A percentile compares a stretch with the other conserved stretches of the same genome.
Evolutionary conservation across 2,329 filamentous ascomycete genomes (phyloP).

Genomic region (Colletotrichum lupini): DNA sequence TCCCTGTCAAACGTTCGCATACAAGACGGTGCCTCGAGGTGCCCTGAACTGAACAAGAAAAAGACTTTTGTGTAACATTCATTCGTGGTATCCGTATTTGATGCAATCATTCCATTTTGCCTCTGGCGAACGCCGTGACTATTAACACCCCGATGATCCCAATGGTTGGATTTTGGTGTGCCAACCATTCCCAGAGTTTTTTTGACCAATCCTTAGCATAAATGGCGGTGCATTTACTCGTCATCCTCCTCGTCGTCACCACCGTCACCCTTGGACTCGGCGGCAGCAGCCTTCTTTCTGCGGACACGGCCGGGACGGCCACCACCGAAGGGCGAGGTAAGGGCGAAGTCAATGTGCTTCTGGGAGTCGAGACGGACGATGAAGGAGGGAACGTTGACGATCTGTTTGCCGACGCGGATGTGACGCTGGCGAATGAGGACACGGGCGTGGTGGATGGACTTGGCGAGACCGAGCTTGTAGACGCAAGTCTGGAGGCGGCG

Average conservation of each 20-base stretch:
- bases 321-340: slow-evolving; percentile 97
- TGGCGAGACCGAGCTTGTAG: slow-evolving; percentile 99
- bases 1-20: slow-evolving; percentile 21
- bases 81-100: slow-evolving; percentile 36
- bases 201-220: slow-evolving; percentile 35
- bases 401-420: slow-evolving; percentile 99
- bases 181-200: slow-evolving; percentile 41
- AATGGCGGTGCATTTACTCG: slow-evolving; percentile 60
- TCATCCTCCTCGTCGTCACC: slow-evolving; percentile 91
- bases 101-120: slow-evolving; percentile 56
- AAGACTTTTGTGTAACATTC: slow-evolving; percentile 34
- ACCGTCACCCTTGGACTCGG: slow-evolving; percentile 80
- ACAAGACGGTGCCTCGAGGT: slow-evolving; percentile 6
- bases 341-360: slow-evolving; percentile 99
- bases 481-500: slow-evolving; percentile 99
- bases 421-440: slow-evolving; percentile 99
- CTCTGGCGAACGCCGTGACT: slow-evolving; percentile 64
- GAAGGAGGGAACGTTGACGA: slow-evolving; percentile 99
- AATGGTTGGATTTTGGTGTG: slow-evolving; percentile 48
- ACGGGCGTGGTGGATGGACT: slow-evolving; percentile 99
- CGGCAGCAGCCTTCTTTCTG: slow-evolving; percentile 99
- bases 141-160: slow-evolving; percentile 54
- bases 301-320: slow-evolving; percentile 96
- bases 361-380: slow-evolving; percentile 99
- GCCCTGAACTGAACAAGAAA: slow-evolving; percentile 17